A percentile compares a stretch with the other conserved stretches of the same genome.
phyloP scores from a whole-genome alignment of 2,329 filamentous ascomycete species.

The Paecilomyces fulvus region DNA sequence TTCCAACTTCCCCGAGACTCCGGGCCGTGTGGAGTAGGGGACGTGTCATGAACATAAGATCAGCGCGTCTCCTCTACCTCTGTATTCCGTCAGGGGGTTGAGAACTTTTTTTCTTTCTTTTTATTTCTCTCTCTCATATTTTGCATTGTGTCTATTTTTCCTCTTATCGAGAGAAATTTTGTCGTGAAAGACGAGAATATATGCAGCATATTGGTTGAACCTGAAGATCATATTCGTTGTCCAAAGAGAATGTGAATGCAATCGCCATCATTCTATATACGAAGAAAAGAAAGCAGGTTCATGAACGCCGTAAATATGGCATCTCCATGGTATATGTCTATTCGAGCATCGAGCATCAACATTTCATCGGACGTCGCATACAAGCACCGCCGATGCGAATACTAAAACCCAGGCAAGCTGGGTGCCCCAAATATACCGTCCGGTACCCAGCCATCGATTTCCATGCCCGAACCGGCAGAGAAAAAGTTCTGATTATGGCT shows the following conservation, averaged over 20 bases:
- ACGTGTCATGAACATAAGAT: not conserved
- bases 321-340: not conserved
- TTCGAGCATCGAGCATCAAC: not conserved
- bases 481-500: not conserved
- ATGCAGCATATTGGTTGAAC: too few species aligned
- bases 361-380: not conserved
- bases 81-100: too few species aligned
- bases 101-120: not conserved
- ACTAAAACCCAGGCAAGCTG: not conserved
- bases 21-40: not conserved
- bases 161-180: too few species aligned
- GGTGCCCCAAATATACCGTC: conserved; percentile 7
- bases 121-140: not conserved
- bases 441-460: conserved; percentile 10
- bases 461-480: conserved; percentile 2
- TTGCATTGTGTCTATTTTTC: too few species aligned
- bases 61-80: not conserved
- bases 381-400: not conserved
- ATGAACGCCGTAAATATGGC: not conserved
- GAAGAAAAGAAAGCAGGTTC: not conserved
- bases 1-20: conserved; percentile 11
- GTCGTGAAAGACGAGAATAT: too few species aligned
- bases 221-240: not conserved
- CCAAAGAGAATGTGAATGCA: not conserved
- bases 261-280: not conserved